Conservation (phyloP, 1,139 yeast genomes). For the Saccharomyces hybrid region DNA sequence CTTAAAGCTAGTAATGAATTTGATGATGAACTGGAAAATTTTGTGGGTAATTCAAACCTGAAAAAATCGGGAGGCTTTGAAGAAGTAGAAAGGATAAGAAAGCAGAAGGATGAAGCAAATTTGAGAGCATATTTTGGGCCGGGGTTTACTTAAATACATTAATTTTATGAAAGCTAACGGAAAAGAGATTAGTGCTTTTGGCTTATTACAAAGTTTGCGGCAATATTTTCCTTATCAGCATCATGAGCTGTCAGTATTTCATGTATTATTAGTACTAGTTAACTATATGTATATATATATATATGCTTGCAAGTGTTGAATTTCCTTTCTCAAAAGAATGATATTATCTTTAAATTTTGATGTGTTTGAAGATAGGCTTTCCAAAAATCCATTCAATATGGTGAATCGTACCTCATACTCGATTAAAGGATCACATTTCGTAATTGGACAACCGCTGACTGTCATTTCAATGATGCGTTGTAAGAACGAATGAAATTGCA, state of each 20-base stretch:
- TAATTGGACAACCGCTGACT: not conserved
- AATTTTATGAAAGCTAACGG: not conserved
- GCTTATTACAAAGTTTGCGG: not conserved
- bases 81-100: constrained; percentile 67
- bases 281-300: constrained; percentile 3
- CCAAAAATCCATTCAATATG: constrained; percentile 7
- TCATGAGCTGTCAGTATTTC: not conserved
- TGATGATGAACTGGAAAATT: constrained; percentile 79
- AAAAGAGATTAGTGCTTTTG: not conserved
- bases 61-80: constrained; percentile 84
- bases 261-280: not conserved
- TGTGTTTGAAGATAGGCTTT: constrained; percentile 3
- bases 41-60: constrained; percentile 67
- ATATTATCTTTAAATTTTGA: constrained; percentile 5
- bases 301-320: constrained; percentile 2
- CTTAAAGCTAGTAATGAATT: constrained; percentile 54
- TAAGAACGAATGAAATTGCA: constrained; percentile 3
- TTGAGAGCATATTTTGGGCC: constrained; percentile 40
- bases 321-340: constrained; percentile 1
- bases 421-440: not conserved
- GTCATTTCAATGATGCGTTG: not conserved
- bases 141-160: not conserved
- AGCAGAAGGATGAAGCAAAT: constrained; percentile 60
- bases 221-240: not conserved
- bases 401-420: constrained; percentile 3